Conservation (phyloP, 352 stramenopile species). For the Phytophthora quininea region DNA sequence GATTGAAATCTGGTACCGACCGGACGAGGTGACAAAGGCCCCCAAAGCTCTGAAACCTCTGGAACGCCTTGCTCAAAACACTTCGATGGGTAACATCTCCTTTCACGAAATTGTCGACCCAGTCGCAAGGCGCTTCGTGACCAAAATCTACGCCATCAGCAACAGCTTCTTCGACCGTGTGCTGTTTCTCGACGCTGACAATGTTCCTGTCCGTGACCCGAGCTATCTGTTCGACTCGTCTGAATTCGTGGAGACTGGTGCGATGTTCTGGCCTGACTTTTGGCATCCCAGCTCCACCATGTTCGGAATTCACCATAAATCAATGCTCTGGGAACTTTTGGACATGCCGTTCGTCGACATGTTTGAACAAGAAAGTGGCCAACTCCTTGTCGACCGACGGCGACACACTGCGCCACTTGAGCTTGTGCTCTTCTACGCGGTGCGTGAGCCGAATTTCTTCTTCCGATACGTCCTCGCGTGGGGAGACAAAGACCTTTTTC, state of each 20-base stretch:
- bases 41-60: constrained; percentile 18
- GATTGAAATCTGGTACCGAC: constrained; percentile 67
- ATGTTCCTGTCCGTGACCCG: constrained; percentile 49
- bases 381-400: constrained; percentile 51
- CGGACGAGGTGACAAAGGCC: constrained; percentile 33
- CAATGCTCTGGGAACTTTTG: constrained; percentile 50
- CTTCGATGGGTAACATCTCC: constrained; percentile 18
- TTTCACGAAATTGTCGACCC: constrained; percentile 30
- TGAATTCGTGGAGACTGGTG: constrained; percentile 17
- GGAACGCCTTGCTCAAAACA: constrained; percentile 21
- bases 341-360: constrained; percentile 55
- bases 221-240: constrained; percentile 51
- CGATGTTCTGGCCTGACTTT: constrained; percentile 32
- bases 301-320: constrained; percentile 32
- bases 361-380: constrained; percentile 73
- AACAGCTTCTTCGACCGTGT: constrained; percentile 46
- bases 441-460: constrained; percentile 49
- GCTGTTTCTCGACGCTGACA: constrained; percentile 65
- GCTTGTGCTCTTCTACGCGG: constrained; percentile 46
- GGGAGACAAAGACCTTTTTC: constrained; percentile 73
- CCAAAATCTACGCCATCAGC: constrained; percentile 56
- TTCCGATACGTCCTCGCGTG: constrained; percentile 42
- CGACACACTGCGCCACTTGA: constrained; percentile 35
- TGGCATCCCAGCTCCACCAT: constrained; percentile 34
- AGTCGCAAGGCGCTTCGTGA: constrained; percentile 45